Percentiles rank a stretch among this genome's conserved stretches.
Conservation (phyloP, 2,329 filamentous ascomycete species). For the Colletotrichum eremochloae region DNA sequence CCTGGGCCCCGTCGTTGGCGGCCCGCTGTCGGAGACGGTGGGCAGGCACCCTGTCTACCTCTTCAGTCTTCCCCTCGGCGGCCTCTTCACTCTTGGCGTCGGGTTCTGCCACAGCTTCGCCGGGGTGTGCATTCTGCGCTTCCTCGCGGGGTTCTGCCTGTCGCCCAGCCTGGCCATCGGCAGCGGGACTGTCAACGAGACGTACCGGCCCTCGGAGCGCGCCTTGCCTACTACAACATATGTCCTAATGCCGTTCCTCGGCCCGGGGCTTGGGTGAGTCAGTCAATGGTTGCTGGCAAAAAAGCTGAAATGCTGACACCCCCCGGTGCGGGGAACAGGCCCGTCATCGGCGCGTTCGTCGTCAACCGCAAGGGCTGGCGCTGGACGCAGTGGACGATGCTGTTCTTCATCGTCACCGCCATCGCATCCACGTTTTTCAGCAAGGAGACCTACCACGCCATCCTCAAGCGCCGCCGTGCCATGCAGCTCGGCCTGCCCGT, state of each 20-base stretch:
- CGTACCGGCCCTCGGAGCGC: slow-evolving; percentile 57
- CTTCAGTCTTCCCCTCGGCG: slow-evolving; percentile 59
- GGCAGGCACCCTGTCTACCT: slow-evolving; percentile 68
- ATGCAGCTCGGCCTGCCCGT: slow-evolving; percentile 52
- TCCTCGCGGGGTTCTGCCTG: slow-evolving; percentile 67
- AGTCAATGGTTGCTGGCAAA: neutral
- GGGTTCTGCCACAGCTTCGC: slow-evolving; percentile 65
- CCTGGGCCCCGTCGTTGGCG: slow-evolving; percentile 70
- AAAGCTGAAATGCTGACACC: slow-evolving; percentile 25
- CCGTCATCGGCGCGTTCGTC: slow-evolving; percentile 64
- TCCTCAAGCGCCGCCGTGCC: slow-evolving; percentile 57
- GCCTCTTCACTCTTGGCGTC: slow-evolving; percentile 68
- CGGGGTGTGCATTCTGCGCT: slow-evolving; percentile 66
- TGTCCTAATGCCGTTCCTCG: slow-evolving; percentile 66
- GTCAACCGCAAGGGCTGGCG: slow-evolving; percentile 62
- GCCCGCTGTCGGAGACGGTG: slow-evolving; percentile 69
- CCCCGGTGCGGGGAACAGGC: slow-evolving; percentile 47
- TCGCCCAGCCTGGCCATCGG: slow-evolving; percentile 64
- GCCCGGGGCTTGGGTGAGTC: slow-evolving; percentile 64
- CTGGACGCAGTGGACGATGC: slow-evolving; percentile 66
- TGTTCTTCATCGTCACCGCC: slow-evolving; percentile 59
- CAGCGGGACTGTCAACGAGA: slow-evolving; percentile 64
- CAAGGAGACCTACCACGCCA: slow-evolving; percentile 69
- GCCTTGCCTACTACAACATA: slow-evolving; percentile 60
- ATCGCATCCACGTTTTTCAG: slow-evolving; percentile 55